A percentile compares a stretch with the other conserved stretches of the same genome.
These are phyloP conservation scores for Paecilomyces niveus DNA, from an alignment of 2,329 filamentous ascomycete genomes.

Conservation along the genomic window DNA sequence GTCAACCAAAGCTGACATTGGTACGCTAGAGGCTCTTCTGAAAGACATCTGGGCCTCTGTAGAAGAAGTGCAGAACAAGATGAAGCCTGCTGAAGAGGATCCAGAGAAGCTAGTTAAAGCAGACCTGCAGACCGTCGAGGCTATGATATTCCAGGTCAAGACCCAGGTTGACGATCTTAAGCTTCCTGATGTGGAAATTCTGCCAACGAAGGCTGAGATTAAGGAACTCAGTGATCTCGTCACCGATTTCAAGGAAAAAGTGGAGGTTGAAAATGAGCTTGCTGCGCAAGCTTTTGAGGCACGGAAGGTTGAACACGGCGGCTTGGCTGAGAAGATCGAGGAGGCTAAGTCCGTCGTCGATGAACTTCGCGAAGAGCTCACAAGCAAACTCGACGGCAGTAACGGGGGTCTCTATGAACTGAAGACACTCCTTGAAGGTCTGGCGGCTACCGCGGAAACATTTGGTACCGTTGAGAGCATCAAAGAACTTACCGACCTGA, in stretches of 20 bases:
- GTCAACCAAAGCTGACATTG: constrained; percentile 72
- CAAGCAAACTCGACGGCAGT: constrained; percentile 69
- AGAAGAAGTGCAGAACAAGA: constrained; percentile 57
- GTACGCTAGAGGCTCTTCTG: constrained; percentile 67
- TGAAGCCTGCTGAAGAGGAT: constrained; percentile 41
- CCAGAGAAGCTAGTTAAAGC: constrained; percentile 66
- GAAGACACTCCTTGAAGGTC: constrained; percentile 55
- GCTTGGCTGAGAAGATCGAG: constrained; percentile 67
- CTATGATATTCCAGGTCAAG: constrained; percentile 81
- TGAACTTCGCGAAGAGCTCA: constrained; percentile 69
- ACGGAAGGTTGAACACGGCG: constrained; percentile 74
- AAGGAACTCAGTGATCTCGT: constrained; percentile 62
- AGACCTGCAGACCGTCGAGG: constrained; percentile 73
- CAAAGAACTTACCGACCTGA: constrained; percentile 63
- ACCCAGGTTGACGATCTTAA: constrained; percentile 65
- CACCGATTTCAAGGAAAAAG: constrained; percentile 58
- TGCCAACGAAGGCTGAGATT: constrained; percentile 72
- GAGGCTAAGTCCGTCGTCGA: constrained; percentile 72
- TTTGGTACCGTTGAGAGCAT: constrained; percentile 52
- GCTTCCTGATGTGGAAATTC: constrained; percentile 60
- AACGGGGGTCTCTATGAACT: constrained; percentile 56
- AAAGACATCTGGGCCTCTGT: constrained; percentile 68
- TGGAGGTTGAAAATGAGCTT: constrained; percentile 61
- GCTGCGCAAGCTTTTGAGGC: constrained; percentile 76
- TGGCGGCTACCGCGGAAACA: constrained; percentile 53